Evolutionary conservation across 768 basidiomycete species (phyloP).

Genomic region (Strobilomyces confusus): DNA sequence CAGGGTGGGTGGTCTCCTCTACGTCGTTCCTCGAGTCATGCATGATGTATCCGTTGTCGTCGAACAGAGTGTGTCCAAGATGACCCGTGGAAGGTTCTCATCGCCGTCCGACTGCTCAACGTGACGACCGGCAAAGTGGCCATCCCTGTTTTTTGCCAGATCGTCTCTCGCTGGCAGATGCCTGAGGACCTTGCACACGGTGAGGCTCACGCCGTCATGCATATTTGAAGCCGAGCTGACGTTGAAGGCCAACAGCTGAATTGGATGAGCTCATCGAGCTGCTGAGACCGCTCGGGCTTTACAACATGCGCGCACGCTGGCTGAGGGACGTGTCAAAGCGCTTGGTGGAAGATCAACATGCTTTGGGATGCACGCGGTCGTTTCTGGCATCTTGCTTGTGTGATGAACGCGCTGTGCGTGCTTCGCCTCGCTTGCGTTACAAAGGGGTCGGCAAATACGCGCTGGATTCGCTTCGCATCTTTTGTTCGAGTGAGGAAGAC

Average conservation of each 20-base stretch:
- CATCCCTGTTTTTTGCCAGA: constrained; percentile 59
- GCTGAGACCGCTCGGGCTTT: constrained; percentile 56
- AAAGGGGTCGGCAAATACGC: constrained; percentile 70
- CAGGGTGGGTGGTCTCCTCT: constrained; percentile 20
- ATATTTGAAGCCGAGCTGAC: not conserved
- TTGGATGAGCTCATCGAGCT: constrained; percentile 40
- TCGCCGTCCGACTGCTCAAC: constrained; percentile 66
- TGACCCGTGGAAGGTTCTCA: constrained; percentile 66
- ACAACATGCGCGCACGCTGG: constrained; percentile 52
- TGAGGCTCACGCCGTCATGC: constrained; percentile 20
- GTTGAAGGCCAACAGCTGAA: constrained; percentile 36
- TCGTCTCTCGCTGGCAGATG: constrained; percentile 56
- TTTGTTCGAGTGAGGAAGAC: constrained; percentile 37
- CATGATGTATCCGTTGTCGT: not conserved
- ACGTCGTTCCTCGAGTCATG: not conserved
- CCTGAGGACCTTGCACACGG: constrained; percentile 54
- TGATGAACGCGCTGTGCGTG: constrained; percentile 16
- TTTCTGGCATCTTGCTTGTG: not conserved
- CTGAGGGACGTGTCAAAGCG: constrained; percentile 50
- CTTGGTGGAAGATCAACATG: constrained; percentile 41
- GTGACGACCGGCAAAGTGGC: constrained; percentile 62
- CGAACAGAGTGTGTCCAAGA: constrained; percentile 45
- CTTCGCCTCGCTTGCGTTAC: constrained; percentile 51
- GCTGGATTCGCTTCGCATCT: constrained; percentile 73
- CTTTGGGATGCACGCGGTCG: constrained; percentile 23